Percentiles rank a stretch among this genome's conserved stretches.
Conservation (phyloP, 352 stramenopile genomes). For the Pythium aquatile region DNA sequence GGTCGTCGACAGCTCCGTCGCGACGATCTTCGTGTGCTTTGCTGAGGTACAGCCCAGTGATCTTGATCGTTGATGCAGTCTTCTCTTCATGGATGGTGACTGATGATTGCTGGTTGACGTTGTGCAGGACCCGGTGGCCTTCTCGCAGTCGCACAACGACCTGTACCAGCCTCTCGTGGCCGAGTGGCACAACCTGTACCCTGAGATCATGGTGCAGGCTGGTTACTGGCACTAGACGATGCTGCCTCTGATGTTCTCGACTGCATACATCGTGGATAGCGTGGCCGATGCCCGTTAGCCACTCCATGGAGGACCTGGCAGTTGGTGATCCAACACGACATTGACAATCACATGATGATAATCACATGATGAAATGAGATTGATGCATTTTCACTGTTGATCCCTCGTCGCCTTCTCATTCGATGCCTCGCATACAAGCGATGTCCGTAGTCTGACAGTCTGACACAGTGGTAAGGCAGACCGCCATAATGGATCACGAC, state of each 20-base stretch:
- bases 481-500: too few relatives aligned
- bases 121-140: conserved; percentile 63
- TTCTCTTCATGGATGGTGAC: background rate
- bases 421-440: background rate
- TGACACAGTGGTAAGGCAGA: background rate
- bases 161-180: conserved; percentile 80
- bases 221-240: conserved; percentile 62
- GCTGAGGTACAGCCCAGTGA: conserved; percentile 62
- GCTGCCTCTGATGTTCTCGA: too few relatives aligned
- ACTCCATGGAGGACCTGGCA: background rate
- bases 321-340: background rate
- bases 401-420: background rate
- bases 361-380: background rate
- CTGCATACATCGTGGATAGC: too few relatives aligned
- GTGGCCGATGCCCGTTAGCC: too few relatives aligned
- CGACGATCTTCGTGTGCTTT: conserved; percentile 97
- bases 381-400: background rate
- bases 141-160: conserved; percentile 76
- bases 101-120: background rate
- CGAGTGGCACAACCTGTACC: conserved; percentile 89
- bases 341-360: background rate
- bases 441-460: background rate
- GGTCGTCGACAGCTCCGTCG: conserved; percentile 93
- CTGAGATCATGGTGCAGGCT: conserved; percentile 85
- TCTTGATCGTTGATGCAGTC: background rate